Evolutionary conservation across 805 yeast species (phyloP).

Genomic region (Komagataella populi): DNA sequence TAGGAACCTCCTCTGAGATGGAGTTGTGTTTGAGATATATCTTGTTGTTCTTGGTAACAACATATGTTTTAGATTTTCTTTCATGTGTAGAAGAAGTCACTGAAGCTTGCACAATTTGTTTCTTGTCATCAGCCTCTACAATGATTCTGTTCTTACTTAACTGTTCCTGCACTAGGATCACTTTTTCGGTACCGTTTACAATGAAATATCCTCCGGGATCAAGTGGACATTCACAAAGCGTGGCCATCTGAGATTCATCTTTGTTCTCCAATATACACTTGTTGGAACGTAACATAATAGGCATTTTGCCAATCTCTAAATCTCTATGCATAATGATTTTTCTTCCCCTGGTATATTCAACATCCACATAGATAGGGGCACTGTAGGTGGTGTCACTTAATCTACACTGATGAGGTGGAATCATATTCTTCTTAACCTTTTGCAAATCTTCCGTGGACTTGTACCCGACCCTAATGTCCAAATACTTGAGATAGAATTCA

Average conservation of each 20-base stretch:
- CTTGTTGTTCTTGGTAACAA: slow-evolving; percentile 79
- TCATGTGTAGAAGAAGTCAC: slow-evolving; percentile 98
- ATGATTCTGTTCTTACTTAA: slow-evolving; percentile 92
- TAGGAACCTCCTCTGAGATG: slow-evolving; percentile 89
- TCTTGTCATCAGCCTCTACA: slow-evolving; percentile 94
- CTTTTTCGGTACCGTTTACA: slow-evolving; percentile 97
- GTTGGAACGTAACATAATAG: slow-evolving; percentile 92
- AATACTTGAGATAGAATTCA: slow-evolving; percentile 83
- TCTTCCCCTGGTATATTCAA: slow-evolving; percentile 91
- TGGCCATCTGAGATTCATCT: slow-evolving; percentile 75
- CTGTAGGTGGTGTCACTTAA: slow-evolving; percentile 87
- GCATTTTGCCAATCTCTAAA: slow-evolving; percentile 95
- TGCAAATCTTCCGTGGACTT: slow-evolving; percentile 51
- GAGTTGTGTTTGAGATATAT: slow-evolving; percentile 92
- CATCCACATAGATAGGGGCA: slow-evolving; percentile 93
- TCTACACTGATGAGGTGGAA: slow-evolving; percentile 92
- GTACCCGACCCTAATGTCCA: slow-evolving; percentile 86
- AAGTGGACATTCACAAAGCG: slow-evolving; percentile 82
- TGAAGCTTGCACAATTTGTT: slow-evolving; percentile 89
- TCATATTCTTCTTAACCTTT: slow-evolving; percentile 2
- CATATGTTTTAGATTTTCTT: slow-evolving; percentile 94
- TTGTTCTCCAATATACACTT: slow-evolving; percentile 80
- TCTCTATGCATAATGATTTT: slow-evolving; percentile 83
- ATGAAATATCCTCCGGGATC: slow-evolving; percentile 99
- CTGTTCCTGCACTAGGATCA: slow-evolving; percentile 93